Percentiles rank a stretch among this genome's conserved stretches.
Conservation (phyloP, 306 rosid genomes). For the Glycyrrhiza uralensis region DNA sequence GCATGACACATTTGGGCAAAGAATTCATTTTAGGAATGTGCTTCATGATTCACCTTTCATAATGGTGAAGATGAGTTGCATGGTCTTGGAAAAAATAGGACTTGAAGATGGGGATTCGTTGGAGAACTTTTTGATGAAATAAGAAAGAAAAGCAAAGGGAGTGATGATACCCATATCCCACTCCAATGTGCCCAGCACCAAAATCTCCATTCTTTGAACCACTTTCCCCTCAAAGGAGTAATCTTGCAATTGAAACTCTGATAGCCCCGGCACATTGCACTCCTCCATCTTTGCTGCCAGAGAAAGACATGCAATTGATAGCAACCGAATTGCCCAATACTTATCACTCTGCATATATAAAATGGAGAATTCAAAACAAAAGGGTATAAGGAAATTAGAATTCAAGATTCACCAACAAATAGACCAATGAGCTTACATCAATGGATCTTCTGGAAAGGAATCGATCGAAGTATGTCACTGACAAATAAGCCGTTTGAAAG, state of each 20-base stretch:
- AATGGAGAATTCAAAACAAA: constrained; percentile 10
- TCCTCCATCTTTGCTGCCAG: constrained; percentile 89
- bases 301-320: constrained; percentile 73
- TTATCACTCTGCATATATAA: constrained; percentile 59
- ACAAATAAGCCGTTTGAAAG: constrained; percentile 74
- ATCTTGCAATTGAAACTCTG: constrained; percentile 50
- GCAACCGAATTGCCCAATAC: constrained; percentile 57
- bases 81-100: constrained; percentile 29
- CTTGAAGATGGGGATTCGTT: constrained; percentile 40
- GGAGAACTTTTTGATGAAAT: constrained; percentile 50
- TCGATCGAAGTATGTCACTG: constrained; percentile 77
- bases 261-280: constrained; percentile 44
- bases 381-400: no score
- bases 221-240: constrained; percentile 44
- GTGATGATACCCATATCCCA: constrained; percentile 64
- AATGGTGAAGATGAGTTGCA: constrained; percentile 45
- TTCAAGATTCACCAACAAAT: not conserved
- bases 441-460: constrained; percentile 53
- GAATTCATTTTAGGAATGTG: no score
- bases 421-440: constrained; percentile 45
- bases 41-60: constrained; percentile 55
- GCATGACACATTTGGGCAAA: not conserved
- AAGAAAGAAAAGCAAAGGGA: constrained; percentile 69
- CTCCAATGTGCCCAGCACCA: constrained; percentile 62
- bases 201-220: constrained; percentile 75